Base-by-base conservation (phyloP, 2,329 filamentous ascomycete species). In the Aspergillus clavatus region DNA sequence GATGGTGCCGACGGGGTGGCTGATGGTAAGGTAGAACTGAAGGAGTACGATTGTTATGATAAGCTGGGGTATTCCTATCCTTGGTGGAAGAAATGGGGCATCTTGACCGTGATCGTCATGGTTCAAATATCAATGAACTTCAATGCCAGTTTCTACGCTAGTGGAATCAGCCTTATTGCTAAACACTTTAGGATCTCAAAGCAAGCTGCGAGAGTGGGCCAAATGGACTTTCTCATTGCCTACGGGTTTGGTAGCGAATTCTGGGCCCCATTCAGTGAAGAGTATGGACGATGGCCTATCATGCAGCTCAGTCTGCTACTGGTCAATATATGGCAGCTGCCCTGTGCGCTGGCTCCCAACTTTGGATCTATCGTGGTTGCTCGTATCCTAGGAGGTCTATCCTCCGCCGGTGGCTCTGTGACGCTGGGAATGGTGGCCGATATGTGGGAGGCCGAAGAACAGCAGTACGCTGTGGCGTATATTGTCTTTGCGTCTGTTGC, bases 201-300 rank as follows among this genome's bases (percentile, higher is more conserved):
- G 7, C 84, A 88, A 64, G 80, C 78, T 1, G 86, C 83, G 3
- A 79, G 86, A 47, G 77, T 80, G 40, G 87, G 87, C 56, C 84
- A 86, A 48, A 83, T 85, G 68, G 79, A 89, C 50, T 93, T 90
- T 68, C 69, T 94, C 24, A 76, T 93, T 39, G 68, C 82, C 1
- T 93, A 94, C 62, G 87, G 87, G 29, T 90, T 93, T 62, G 87
- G 88, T 14, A 93, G 88, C 63, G 87, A 93, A 65, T 75, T 91
- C 0, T 93, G 87, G 87, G 87, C 88, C 0, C 87, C 87, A 0
- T 93, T 87, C 86, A 86, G 81, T 18, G 88, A 94, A 62, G 88
- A 93, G 59, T 76, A 90, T 41, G 88, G 88, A n/a, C 80, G 87
- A 39, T 85, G 81, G 74, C 83, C 83, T 2, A 78, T 91, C 47